Conservation (phyloP, 208 protist genomes). For the Acanthamoeba sp. region DNA sequence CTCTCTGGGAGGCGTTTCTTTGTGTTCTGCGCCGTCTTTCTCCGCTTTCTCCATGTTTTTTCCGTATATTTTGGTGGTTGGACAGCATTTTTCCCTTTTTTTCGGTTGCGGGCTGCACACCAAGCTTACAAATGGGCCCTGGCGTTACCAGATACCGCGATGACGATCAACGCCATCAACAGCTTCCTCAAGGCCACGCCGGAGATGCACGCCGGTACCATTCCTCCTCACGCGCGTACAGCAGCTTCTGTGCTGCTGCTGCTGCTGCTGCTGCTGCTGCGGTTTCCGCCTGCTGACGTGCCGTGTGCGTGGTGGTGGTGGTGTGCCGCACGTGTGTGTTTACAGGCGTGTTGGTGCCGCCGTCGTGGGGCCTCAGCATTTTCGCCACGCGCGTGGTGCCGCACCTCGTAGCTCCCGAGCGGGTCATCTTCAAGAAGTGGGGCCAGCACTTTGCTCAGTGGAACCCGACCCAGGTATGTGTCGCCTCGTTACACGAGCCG, state of each 20-base stretch:
- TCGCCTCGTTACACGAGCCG: no score
- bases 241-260: not conserved
- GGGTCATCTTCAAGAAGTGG: slow-evolving; percentile 53
- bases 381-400: slow-evolving; percentile 34
- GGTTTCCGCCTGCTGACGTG: no score
- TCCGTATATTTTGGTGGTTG: no score
- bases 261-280: no score
- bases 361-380: slow-evolving; percentile 42
- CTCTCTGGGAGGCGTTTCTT: not conserved
- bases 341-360: slow-evolving; percentile 17
- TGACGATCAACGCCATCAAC: slow-evolving; percentile 60
- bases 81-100: no score
- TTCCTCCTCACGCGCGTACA: not conserved
- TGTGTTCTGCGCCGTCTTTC: no score
- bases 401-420: slow-evolving; percentile 5
- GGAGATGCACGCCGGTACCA: slow-evolving; percentile 39
- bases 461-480: slow-evolving; percentile 26
- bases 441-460: slow-evolving; percentile 18
- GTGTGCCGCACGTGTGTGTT: not conserved
- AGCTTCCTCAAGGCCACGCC: slow-evolving; percentile 43
- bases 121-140: no score
- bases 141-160: not conserved
- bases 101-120: no score
- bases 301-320: not conserved
- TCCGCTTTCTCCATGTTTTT: no score